Percentiles rank a stretch among this genome's conserved stretches.
phyloP scores from a whole-genome alignment of 2,329 filamentous ascomycete species.

The Boeremia exigua region DNA sequence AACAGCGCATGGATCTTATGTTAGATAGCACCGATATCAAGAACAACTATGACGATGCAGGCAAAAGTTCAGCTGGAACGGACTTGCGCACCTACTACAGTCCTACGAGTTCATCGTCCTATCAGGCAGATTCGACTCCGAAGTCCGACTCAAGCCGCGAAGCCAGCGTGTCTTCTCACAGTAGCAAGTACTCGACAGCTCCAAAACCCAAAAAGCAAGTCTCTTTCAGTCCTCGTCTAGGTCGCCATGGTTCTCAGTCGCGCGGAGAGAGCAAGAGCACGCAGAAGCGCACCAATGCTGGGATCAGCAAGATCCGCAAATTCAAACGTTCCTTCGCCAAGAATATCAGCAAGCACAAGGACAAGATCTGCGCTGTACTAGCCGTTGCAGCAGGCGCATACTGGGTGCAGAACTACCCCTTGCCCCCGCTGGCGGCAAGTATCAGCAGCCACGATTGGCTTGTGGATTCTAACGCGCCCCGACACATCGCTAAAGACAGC shows the following conservation, averaged over 20 bases:
- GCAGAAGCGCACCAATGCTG: not conserved
- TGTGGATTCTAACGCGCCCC: not conserved
- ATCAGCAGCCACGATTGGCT: not conserved
- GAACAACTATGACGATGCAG: no score
- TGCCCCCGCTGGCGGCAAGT: not conserved
- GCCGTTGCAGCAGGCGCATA: not conserved
- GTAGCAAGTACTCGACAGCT: no score
- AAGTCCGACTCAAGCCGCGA: no score
- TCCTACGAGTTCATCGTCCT: no score
- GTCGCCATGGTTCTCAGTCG: not conserved
- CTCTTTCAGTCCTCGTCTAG: not conserved
- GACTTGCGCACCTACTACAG: no score
- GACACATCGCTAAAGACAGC: not conserved
- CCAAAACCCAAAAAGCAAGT: no score
- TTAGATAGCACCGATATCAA: no score
- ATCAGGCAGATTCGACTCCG: no score
- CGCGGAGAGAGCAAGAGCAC: not conserved
- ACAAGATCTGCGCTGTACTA: not conserved
- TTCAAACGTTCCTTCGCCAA: not conserved
- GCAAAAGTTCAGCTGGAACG: no score
- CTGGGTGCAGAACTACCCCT: not conserved
- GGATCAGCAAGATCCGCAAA: not conserved
- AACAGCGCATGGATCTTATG: no score
- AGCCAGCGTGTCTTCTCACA: no score
- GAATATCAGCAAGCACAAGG: not conserved